Percentiles rank a stretch among this genome's conserved stretches.
Evolutionary conservation across 345 rosid species (phyloP).

Genomic region (Populus nigra): DNA sequence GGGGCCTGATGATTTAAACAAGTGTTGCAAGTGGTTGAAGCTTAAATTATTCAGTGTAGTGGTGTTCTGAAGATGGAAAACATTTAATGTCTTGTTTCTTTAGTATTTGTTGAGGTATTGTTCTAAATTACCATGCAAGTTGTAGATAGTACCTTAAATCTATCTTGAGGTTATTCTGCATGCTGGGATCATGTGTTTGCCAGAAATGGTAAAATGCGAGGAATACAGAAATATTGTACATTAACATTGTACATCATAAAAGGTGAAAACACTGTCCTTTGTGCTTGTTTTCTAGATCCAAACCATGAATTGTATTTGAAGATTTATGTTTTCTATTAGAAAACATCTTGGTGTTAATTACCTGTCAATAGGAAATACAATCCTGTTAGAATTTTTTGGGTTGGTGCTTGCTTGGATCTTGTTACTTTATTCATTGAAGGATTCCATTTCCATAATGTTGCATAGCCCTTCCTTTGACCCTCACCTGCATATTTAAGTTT

Average conservation of each 20-base stretch:
- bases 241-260: background rate
- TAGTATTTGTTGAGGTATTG: background rate
- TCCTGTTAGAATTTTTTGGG: background rate
- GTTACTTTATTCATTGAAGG: background rate
- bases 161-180: background rate
- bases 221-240: background rate
- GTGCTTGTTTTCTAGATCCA: background rate
- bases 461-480: background rate
- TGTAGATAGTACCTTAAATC: background rate
- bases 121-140: background rate
- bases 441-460: background rate
- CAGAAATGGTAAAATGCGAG: background rate
- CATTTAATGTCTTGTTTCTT: background rate
- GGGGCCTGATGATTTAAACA: background rate
- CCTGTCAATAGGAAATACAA: background rate
- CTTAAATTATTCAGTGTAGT: background rate
- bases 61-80: background rate
- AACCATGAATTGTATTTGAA: background rate
- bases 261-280: background rate
- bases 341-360: background rate
- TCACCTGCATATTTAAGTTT: background rate
- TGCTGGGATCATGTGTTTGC: background rate
- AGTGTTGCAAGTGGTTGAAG: background rate
- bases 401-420: background rate
- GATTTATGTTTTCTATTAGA: background rate